These are phyloP conservation scores for Massariosphaeria phaeospora DNA, from an alignment of 495 filamentous ascomycete genomes.

Conservation along the genomic window DNA sequence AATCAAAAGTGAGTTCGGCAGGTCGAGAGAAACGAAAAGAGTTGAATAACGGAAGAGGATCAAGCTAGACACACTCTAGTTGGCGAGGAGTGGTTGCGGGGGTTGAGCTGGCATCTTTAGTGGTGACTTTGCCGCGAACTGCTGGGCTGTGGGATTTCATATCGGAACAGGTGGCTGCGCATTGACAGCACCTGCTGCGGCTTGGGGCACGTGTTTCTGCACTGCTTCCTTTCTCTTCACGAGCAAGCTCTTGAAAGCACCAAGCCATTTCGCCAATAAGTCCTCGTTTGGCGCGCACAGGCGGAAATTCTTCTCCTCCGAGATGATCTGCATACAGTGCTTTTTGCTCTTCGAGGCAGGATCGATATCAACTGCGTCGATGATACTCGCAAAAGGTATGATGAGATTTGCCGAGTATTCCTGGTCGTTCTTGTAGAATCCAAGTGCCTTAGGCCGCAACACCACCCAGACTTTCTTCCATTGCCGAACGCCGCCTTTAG, in stretches of 20 bases:
- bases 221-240: conserved; percentile 55
- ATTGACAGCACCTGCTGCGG: neutral
- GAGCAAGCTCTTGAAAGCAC: conserved; percentile 83
- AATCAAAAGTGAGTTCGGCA: too few species aligned
- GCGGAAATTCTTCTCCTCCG: conserved; percentile 85
- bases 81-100: too few species aligned
- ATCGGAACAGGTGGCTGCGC: neutral
- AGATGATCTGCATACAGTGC: conserved; percentile 88
- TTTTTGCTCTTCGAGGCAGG: conserved; percentile 76
- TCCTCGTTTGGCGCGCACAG: conserved; percentile 84
- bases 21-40: too few species aligned
- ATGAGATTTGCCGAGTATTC: conserved; percentile 87
- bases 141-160: too few species aligned
- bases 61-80: too few species aligned
- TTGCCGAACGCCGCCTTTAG: conserved; percentile 79
- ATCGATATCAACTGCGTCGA: conserved; percentile 91
- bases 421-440: conserved; percentile 88
- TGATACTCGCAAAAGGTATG: conserved; percentile 69
- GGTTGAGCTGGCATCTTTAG: too few species aligned
- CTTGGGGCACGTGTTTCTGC: conserved; percentile 12
- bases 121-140: too few species aligned
- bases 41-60: too few species aligned
- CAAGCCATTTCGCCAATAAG: conserved; percentile 73
- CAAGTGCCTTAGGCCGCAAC: conserved; percentile 76
- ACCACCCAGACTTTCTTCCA: conserved; percentile 97